These are phyloP conservation scores for Pseudoscleropodium purum DNA, from an alignment of 225 moss, liverwort and hornwort genomes.

Conservation along the genomic window DNA sequence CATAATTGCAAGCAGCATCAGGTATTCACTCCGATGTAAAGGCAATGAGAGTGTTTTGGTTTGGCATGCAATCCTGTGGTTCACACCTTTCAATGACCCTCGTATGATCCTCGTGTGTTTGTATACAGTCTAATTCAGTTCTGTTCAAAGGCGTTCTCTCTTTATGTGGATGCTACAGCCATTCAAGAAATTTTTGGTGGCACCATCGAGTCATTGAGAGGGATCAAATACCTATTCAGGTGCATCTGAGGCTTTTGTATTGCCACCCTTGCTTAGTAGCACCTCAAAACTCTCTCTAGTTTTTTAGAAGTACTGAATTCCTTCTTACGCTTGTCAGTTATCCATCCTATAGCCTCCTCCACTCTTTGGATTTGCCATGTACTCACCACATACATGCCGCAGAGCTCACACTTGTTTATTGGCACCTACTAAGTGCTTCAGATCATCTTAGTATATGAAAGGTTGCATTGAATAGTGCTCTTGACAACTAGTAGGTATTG, in stretches of 20 bases:
- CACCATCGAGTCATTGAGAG: constrained; percentile 71
- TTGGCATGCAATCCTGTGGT: neutral
- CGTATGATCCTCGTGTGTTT: neutral
- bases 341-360: neutral
- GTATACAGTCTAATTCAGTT: constrained; percentile 80
- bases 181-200: constrained; percentile 97
- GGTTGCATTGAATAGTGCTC: neutral
- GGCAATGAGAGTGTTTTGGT: neutral
- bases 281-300: neutral
- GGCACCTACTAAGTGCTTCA: neutral
- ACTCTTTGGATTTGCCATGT: neutral
- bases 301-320: neutral
- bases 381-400: neutral
- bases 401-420: neutral
- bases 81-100: neutral
- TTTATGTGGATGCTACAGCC: constrained; percentile 86
- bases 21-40: constrained; percentile 18
- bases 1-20: constrained; percentile 89
- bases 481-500: neutral
- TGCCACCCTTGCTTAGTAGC: too few relatives aligned
- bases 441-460: neutral
- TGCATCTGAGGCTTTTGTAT: neutral
- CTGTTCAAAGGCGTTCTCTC: constrained; percentile 84
- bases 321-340: neutral
- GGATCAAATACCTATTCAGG: constrained; percentile 91